Base-by-base conservation (phyloP, 345 rosid species). In the Murraya koenigii region DNA sequence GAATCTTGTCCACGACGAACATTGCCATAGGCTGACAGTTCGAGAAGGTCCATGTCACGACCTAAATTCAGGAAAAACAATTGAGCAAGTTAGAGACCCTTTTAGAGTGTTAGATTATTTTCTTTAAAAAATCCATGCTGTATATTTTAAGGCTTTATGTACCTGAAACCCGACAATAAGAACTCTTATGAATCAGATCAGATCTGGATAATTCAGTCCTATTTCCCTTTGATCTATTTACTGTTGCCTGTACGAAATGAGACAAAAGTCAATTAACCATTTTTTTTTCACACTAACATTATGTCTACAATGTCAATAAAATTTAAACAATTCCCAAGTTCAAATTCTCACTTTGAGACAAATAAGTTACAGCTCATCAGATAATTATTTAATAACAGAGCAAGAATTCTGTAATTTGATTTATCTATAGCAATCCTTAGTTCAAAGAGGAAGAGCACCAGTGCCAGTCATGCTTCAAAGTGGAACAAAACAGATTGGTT, bases 91-190 rank as follows among this genome's bases (percentile, higher is more conserved):
- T 66, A 79, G 69, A 33, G 44, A 69, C 30, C 54, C 8, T 19
- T 36, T 59, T 20, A 28, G 35, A 76, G 36, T 14, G 47, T 54
- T 20, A 28, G 39, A 76, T 44, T 79, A 10, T 68, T 77, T 41
- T 75, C 60, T 33, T 66, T 23, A 9, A 49, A 20, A 22, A 17
- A 3, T 38, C 59, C 15, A 58, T n/a, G 13, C 22, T 39, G 26
- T 6, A 62, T 26, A 32, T 32, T 65, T 44, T 1, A 60, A 60
- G 32, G 26, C n/a, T 13, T 72, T 41, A 72, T 80, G 39, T 85
- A 95, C 99, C 98, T 80, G 95, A 85, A 75, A 95, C 94, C 47
- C 94, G 95, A 79, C 99, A 95, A 75, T 93, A 92, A 56, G 97
- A 90, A 84, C 98, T 95, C 84, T 80, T 93, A 75, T 86, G 88